Evolutionary conservation across 176 grass and related monocot species (phyloP), one percentile per base, ranked within the genome.

Genomic region (Elaeis guineensis): DNA sequence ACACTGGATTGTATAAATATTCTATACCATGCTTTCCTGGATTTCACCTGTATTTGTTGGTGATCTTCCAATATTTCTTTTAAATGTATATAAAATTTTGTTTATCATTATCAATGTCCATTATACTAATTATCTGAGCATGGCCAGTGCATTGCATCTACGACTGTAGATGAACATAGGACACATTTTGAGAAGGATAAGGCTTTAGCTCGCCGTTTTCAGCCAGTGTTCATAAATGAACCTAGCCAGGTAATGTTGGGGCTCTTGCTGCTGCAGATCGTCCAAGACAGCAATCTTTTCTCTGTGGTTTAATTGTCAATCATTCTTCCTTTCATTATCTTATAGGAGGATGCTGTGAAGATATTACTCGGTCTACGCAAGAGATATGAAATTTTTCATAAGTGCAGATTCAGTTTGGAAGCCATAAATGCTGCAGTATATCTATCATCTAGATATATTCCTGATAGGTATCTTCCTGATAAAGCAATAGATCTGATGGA

Each of bases 171-270:
- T 64, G 93, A 98, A 75, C 81, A 92, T 51, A 70, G 61, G 19
- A 76, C 75, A 72, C 93, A 98, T 85, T 92, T 98, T 76, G 88
- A 92, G 51, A 98, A 98, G 82, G 93, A 98, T 72, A 98, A 98
- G 71, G 93, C 93, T 81, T 92, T 98, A 71, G 84, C 84, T 51
- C 87, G 87, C 32, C 76, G 93, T 44, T 98, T 98, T 70, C 87
- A 92, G 55, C 87, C 84, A 39, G 82, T 98, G 71, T 81, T 89
- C 21, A 81, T 92, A 71, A 59, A 80, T 72, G 87, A 98, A 63
- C 81, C 93, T 68, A 92, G 76, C 72, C 81, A 92, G 84, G 87
- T 98, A 86, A 8, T 35, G 19, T n/a, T 44, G 26, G 52, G 35
- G 12, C 35, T 68, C 26, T 32, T 30, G 25, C 18, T 44, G 16